These are phyloP conservation scores for Nigrospora oryzae DNA, from an alignment of 2,329 filamentous ascomycete genomes.

Conservation along the genomic window DNA sequence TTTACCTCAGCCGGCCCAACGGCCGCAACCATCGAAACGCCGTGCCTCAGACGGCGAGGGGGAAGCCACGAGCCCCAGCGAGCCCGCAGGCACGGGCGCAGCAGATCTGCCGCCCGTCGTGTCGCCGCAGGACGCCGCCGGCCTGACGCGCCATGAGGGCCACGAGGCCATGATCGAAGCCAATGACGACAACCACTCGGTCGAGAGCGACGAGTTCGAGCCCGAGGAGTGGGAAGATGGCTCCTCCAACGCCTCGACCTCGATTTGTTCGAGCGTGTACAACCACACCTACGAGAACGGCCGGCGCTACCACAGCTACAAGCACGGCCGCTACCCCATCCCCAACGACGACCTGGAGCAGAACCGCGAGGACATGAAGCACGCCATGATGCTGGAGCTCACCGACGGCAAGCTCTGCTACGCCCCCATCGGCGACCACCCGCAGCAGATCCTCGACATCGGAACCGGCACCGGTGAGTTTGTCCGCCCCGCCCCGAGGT, in stretches of 20 bases:
- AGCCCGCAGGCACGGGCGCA: too few relatives aligned
- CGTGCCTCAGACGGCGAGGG: too few relatives aligned
- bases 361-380: constrained; percentile 25
- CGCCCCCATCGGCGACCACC: constrained; percentile 28
- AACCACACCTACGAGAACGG: constrained; percentile 33
- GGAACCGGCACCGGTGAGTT: constrained; percentile 38
- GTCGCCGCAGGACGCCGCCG: too few relatives aligned
- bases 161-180: constrained; percentile 5
- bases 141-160: too few relatives aligned
- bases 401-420: constrained; percentile 28
- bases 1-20: too few relatives aligned
- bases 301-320: constrained; percentile 31
- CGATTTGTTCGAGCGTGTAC: constrained; percentile 24
- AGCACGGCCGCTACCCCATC: constrained; percentile 27
- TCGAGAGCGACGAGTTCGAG: constrained; percentile 10
- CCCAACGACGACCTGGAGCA: constrained; percentile 36
- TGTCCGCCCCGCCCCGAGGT: too few relatives aligned
- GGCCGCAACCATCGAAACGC: too few relatives aligned
- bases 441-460: constrained; percentile 25
- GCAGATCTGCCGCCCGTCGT: too few relatives aligned
- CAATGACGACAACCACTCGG: neutral
- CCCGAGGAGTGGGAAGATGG: constrained; percentile 6
- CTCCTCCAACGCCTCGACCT: constrained; percentile 13
- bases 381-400: constrained; percentile 18
- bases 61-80: too few relatives aligned